Evolutionary conservation across 352 stramenopile species (phyloP).

Genomic region (Blastocystis sp.): DNA sequence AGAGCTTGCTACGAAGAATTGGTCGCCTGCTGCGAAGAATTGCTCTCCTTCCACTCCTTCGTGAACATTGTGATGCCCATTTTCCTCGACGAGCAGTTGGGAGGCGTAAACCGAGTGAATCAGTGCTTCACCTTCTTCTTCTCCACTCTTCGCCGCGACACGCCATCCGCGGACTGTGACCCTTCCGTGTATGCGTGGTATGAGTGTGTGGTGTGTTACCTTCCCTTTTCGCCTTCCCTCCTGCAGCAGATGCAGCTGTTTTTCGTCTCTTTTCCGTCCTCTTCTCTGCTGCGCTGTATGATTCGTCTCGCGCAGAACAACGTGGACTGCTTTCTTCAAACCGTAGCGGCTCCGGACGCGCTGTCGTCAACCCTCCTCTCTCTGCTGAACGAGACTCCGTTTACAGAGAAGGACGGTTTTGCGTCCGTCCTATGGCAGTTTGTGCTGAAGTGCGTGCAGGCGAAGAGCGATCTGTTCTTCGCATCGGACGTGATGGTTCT

Average conservation of each 20-base stretch:
- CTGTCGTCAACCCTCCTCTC: constrained; percentile 13
- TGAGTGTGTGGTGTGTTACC: constrained; percentile 1
- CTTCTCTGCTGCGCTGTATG: neutral
- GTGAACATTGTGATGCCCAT: constrained; percentile 4
- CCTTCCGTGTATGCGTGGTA: neutral
- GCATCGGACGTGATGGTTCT: constrained; percentile 55
- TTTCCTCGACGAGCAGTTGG: constrained; percentile 37
- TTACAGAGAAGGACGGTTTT: neutral
- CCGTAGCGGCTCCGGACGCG: neutral
- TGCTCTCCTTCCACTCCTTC: neutral
- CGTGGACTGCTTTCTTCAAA: constrained; percentile 18
- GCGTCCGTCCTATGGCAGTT: constrained; percentile 31
- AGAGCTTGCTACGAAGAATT: constrained; percentile 35
- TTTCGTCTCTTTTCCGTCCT: neutral
- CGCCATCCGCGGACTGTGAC: neutral
- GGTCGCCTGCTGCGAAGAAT: constrained; percentile 15
- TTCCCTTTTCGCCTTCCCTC: neutral
- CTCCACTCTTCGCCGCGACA: neutral
- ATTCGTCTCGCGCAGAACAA: constrained; percentile 11
- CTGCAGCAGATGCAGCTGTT: neutral
- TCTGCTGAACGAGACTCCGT: constrained; percentile 22
- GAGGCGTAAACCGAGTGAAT: constrained; percentile 7
- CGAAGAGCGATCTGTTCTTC: constrained; percentile 18
- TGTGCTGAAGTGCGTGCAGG: neutral
- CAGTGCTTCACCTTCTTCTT: constrained; percentile 20